Conservation (phyloP, 2,329 filamentous ascomycete genomes). For the Diaporthe citri region DNA sequence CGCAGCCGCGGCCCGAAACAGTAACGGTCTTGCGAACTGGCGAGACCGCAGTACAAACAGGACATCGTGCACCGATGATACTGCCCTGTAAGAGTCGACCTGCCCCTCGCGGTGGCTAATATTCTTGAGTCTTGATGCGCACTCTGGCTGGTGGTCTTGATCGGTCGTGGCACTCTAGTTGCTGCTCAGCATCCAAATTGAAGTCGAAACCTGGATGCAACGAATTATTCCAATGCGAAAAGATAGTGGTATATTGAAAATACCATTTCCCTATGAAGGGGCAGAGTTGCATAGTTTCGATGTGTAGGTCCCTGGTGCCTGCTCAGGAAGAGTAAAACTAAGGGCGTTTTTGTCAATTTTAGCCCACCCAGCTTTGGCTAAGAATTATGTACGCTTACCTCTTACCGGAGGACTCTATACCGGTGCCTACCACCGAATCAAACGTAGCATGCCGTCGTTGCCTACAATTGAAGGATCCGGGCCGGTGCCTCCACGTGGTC, state of each 20-base stretch:
- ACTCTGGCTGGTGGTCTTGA: neutral
- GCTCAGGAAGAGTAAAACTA: neutral
- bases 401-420: neutral
- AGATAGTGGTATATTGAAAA: neutral
- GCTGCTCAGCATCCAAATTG: neutral
- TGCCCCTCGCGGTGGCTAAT: neutral
- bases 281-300: neutral
- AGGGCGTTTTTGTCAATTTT: neutral
- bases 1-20: constrained; percentile 13
- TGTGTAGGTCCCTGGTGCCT: neutral
- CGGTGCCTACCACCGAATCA: neutral
- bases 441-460: neutral
- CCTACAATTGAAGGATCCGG: constrained; percentile 1
- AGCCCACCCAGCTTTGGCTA: neutral
- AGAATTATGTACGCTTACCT: neutral
- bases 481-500: neutral
- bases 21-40: constrained; percentile 7
- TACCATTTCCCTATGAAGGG: neutral
- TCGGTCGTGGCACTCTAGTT: neutral
- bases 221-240: too few relatives aligned
- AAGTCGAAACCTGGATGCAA: neutral
- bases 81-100: constrained; percentile 1
- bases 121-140: neutral
- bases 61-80: constrained; percentile 9
- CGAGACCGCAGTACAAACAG: constrained; percentile 22